phyloP scores from a whole-genome alignment of 2,329 filamentous ascomycete species.

The Blastomyces parvus region DNA sequence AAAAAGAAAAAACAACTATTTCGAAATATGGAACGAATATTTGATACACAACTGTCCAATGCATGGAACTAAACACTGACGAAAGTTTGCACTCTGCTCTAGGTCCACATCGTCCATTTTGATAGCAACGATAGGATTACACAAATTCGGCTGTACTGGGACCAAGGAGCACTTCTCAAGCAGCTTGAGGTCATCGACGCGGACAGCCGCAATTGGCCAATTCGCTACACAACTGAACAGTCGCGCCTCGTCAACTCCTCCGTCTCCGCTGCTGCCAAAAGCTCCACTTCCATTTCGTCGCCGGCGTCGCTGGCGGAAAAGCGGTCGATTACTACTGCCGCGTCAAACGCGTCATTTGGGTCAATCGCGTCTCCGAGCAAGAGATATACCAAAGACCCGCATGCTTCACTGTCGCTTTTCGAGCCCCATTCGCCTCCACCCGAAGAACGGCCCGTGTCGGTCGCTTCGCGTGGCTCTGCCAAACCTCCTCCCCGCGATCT shows the following conservation, averaged over 20 bases:
- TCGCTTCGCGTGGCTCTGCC: constrained; percentile 56
- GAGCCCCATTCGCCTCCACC: constrained; percentile 53
- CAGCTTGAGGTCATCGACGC: constrained; percentile 89
- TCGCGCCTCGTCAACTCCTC: constrained; percentile 60
- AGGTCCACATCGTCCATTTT: constrained; percentile 86
- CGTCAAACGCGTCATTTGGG: constrained; percentile 5
- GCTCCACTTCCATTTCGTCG: constrained; percentile 14
- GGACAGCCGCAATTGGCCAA: constrained; percentile 87
- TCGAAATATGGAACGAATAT: background rate
- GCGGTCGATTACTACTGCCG: constrained; percentile 1
- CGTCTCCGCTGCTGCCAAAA: constrained; percentile 26
- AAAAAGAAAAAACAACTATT: background rate
- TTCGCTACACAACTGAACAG: constrained; percentile 78
- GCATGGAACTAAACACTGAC: background rate
- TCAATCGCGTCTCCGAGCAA: constrained; percentile 29
- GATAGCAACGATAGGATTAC: constrained; percentile 65
- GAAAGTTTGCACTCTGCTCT: constrained; percentile 11
- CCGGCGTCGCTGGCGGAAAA: constrained; percentile 18
- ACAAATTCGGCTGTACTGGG: constrained; percentile 87
- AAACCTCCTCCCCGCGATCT: constrained; percentile 60
- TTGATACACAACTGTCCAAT: background rate
- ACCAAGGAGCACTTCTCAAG: constrained; percentile 86
- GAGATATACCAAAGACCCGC: constrained; percentile 36
- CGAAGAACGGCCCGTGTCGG: constrained; percentile 43
- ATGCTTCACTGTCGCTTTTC: constrained; percentile 64